Percentiles rank a stretch among this genome's conserved stretches.
These are phyloP conservation scores for Dovyalis caffra DNA, from an alignment of 345 rosid genomes.

Conservation along the genomic window DNA sequence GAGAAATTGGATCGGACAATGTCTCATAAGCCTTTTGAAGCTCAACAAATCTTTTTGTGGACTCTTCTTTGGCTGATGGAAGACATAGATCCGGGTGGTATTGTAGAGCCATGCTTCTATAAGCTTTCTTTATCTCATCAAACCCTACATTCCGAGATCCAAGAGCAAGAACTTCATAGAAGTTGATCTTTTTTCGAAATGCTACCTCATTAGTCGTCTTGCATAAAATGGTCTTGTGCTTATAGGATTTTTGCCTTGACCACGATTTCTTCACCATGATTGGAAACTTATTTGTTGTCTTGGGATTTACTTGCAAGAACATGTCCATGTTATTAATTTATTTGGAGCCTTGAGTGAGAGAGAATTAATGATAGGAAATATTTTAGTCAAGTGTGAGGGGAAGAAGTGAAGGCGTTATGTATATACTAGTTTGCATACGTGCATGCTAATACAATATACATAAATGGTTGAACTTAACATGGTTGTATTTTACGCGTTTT, in stretches of 20 bases:
- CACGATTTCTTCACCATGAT: background rate
- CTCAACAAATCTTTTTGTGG: conserved; percentile 34
- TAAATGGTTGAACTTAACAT: background rate
- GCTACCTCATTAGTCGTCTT: background rate
- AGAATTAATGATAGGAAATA: background rate
- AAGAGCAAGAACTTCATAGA: conserved; percentile 39
- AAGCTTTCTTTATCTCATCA: conserved; percentile 45
- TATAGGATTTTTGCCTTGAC: background rate
- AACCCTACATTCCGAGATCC: conserved; percentile 25
- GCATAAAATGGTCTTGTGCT: conserved; percentile 11
- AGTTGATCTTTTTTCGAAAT: conserved; percentile 14
- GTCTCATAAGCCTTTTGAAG: conserved; percentile 47
- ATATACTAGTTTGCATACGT: background rate
- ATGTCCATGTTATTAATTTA: conserved; percentile 2
- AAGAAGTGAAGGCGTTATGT: background rate
- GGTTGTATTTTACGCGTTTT: background rate
- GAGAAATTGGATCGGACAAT: conserved; percentile 31
- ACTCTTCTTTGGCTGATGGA: conserved; percentile 28
- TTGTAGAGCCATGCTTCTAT: conserved; percentile 40
- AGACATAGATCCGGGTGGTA: conserved; percentile 48
- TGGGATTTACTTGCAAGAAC: background rate
- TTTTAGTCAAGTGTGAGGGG: background rate
- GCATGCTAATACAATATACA: background rate
- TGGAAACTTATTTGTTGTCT: background rate
- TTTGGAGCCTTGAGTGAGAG: background rate